phyloP scores from a whole-genome alignment of 495 filamentous ascomycete species.

The Copromyces sp. region DNA sequence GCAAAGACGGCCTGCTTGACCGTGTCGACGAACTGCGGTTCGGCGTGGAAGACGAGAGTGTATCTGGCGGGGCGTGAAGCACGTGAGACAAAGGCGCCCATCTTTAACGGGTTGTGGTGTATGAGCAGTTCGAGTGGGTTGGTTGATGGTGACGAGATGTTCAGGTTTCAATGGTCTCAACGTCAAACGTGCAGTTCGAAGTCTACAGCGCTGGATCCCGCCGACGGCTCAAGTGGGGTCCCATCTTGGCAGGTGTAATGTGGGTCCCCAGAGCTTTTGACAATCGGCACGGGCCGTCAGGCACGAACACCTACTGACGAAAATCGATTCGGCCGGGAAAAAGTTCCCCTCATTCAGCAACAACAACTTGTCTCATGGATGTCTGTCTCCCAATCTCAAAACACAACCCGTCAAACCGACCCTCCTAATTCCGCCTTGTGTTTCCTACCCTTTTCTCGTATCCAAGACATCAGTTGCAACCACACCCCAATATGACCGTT shows the following conservation, averaged over 20 bases:
- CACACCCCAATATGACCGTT: neutral
- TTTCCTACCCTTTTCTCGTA: neutral
- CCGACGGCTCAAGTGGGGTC: neutral
- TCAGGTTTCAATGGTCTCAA: neutral
- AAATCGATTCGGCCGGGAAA: neutral
- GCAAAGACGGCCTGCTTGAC: constrained; percentile 54
- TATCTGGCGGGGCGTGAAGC: constrained; percentile 8
- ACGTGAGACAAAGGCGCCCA: neutral
- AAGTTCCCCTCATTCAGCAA: neutral
- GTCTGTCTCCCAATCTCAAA: neutral
- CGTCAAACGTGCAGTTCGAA: neutral
- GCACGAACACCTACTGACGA: neutral
- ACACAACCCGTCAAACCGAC: neutral
- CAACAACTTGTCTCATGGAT: neutral
- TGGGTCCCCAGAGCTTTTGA: neutral
- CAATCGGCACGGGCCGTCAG: neutral
- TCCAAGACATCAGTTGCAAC: neutral
- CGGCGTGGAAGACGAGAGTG: constrained; percentile 49
- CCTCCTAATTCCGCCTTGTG: neutral
- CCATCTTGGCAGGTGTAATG: neutral
- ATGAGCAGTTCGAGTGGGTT: neutral
- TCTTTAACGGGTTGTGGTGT: neutral
- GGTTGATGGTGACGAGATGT: neutral
- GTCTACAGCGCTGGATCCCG: neutral
- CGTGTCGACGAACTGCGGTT: constrained; percentile 33